These are phyloP conservation scores for Kazachstania taianensis DNA, from an alignment of 805 yeast species.

Conservation along the genomic window DNA sequence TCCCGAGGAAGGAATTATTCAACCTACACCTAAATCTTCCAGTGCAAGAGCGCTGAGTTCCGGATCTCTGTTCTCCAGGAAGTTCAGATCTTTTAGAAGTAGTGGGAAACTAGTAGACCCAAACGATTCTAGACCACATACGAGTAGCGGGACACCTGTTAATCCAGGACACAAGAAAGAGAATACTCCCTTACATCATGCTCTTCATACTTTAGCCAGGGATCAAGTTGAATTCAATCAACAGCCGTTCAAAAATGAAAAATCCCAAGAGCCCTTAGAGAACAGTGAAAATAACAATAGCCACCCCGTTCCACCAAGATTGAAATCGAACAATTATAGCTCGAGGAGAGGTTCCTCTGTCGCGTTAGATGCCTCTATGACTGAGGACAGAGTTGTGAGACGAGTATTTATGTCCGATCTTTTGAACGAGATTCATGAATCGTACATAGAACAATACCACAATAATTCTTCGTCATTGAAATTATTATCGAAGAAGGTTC, in stretches of 20 bases:
- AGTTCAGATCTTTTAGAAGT: conserved; percentile 17
- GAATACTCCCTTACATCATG: conserved; percentile 1
- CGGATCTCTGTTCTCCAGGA: conserved; percentile 22
- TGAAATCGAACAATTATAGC: conserved; percentile 1
- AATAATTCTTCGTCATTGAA: conserved; percentile 20
- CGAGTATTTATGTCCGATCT: conserved; percentile 19
- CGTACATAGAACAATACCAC: conserved; percentile 18
- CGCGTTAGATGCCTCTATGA: not conserved
- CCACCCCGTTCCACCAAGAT: conserved; percentile 1
- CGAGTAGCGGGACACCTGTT: conserved; percentile 6
- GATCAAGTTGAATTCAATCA: not conserved
- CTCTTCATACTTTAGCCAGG: not conserved
- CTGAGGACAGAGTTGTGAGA: too few relatives aligned
- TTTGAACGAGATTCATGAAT: conserved; percentile 18
- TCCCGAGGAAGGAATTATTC: too few relatives aligned
- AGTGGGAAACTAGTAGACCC: too few relatives aligned
- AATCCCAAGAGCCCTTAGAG: not conserved
- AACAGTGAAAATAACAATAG: not conserved
- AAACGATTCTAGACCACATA: conserved; percentile 7
- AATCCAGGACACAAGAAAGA: too few relatives aligned
- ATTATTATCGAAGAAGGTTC: conserved; percentile 18
- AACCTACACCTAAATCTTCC: conserved; percentile 1
- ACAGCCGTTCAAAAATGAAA: not conserved
- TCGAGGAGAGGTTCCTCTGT: not conserved
- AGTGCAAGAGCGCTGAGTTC: conserved; percentile 14